Evolutionary conservation across 164 flowering plant species (phyloP), one percentile per base, ranked within the genome.

Genomic region (Litsea cubeba): DNA sequence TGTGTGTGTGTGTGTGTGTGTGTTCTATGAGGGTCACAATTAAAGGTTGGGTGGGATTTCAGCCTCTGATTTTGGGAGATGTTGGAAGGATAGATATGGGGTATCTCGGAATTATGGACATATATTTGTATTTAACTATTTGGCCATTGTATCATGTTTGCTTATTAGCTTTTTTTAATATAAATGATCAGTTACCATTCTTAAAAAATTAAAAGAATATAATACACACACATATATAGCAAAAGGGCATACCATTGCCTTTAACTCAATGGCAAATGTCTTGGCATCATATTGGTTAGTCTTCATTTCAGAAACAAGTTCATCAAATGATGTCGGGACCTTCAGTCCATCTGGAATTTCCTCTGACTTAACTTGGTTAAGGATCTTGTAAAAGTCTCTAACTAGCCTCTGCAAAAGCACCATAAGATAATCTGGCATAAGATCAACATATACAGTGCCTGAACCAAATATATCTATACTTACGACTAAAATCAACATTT

Each of bases 221-320:
- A 40, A 40, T 7, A 35, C 10, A 7, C 46, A 35, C 46, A 40
- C 14, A 30, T 17, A 72, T 17, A 15, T 6, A 67, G 58, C 54
- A 50, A 65, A 26, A 18, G 24, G 71, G 78, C 89, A 68, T 88
- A 94, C 98, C 95, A 90, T 94, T 70, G 90, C 97, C 75, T 81
- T 88, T 77, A 94, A 79, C 81, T 81, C 81, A 76, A 87, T 60
- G 62, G 92, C 98, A 86, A 92, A 91, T 14, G 88, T 88, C 85
- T 80, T 91, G 75, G 93, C 90, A 84, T 87, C 95, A 82, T 92
- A 90, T 23, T 88, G 94, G 66, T 82, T 84, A 79, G 64, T 88
- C 84, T 87, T 89, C 92, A 92, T 87, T 73, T 91, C 97, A 74
- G 88, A 83, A 83, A 92, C 90, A 78, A 92, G 90, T 72, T 87